phyloP scores from a whole-genome alignment of 225 moss, liverwort and hornwort species.

The Asterella californica region DNA sequence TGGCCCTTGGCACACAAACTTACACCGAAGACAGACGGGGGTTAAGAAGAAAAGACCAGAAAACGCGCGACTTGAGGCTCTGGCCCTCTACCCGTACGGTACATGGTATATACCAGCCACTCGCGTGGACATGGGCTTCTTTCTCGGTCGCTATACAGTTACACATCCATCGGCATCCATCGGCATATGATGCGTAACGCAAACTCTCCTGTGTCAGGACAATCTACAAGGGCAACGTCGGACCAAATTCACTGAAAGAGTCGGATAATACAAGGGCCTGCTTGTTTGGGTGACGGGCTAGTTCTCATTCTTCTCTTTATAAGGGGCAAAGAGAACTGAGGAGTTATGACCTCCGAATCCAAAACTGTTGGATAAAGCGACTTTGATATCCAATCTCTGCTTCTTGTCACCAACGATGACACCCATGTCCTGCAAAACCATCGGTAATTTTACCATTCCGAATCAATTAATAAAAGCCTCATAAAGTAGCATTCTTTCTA shows the following conservation, averaged over 20 bases:
- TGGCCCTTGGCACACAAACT: conserved; percentile 5
- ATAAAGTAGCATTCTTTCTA: too few relatives aligned
- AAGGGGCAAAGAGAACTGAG: conserved; percentile 88
- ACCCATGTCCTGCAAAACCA: conserved; percentile 49
- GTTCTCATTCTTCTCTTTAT: conserved; percentile 55
- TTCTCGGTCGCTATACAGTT: conserved; percentile 28
- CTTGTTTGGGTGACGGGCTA: conserved; percentile 30
- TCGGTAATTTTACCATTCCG: neutral
- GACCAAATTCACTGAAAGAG: conserved; percentile 9
- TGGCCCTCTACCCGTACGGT: conserved; percentile 3
- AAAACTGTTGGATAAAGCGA: conserved; percentile 88
- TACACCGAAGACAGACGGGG: conserved; percentile 7
- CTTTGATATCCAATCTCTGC: conserved; percentile 81
- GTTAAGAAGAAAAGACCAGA: conserved; percentile 15
- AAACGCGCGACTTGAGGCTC: conserved; percentile 10
- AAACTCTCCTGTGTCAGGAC: conserved; percentile 13
- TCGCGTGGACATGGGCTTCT: conserved; percentile 20
- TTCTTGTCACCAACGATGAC: conserved; percentile 75
- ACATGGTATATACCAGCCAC: conserved; percentile 14
- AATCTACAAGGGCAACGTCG: conserved; percentile 25
- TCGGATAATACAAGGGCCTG: conserved; percentile 16
- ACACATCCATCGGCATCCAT: conserved; percentile 10
- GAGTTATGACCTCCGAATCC: conserved; percentile 95
- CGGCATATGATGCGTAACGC: conserved; percentile 21
- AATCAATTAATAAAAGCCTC: too few relatives aligned